Percentiles rank a stretch among this genome's conserved stretches.
These are phyloP conservation scores for Cucumis sativus DNA, from an alignment of 306 rosid species.

Conservation along the genomic window Cucumber_9930_V3 NC_026660.2:4996501-4997000, in stretches of 20 bases:
- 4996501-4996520: slow-evolving; percentile 83
- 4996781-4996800: neutral
- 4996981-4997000: neutral
- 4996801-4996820: slow-evolving; percentile 77
- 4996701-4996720: slow-evolving; percentile 77
- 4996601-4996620: neutral
- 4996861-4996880: slow-evolving; percentile 71
- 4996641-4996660: slow-evolving; percentile 35
- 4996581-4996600: neutral
- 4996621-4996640: neutral
- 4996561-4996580: slow-evolving; percentile 39
- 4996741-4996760: neutral
- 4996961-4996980: neutral
- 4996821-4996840: slow-evolving; percentile 76
- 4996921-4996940: neutral
- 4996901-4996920: neutral
- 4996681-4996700: slow-evolving; percentile 89
- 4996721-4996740: slow-evolving; percentile 59
- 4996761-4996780: neutral
- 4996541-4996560: slow-evolving; percentile 57
- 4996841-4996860: slow-evolving; percentile 71
- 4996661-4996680: slow-evolving; percentile 91
- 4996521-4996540: slow-evolving; percentile 79
- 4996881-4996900: slow-evolving; percentile 21
- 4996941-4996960: neutral